Base-by-base conservation (phyloP, 306 rosid genomes). In the Hippophae rhamnoides region DNA sequence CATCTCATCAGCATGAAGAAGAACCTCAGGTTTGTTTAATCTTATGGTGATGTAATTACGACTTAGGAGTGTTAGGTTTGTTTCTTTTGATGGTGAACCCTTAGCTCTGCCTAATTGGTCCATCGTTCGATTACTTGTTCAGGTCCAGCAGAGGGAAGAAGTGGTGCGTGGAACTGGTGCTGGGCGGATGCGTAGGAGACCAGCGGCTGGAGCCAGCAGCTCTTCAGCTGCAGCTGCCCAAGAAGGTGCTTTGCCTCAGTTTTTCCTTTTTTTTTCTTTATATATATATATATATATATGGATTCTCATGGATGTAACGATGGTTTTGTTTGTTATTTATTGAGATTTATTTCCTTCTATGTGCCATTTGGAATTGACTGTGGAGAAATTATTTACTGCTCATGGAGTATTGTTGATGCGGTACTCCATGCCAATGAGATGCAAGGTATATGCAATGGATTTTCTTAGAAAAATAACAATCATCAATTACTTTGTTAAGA, bases 141-240 rank as follows among this genome's bases (percentile, higher is more conserved):
- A 92, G 99, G 86, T 79, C 69, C 93, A 79, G n/a, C 76, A 26
- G 69, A 69, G 89, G 63, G 97, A 88, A 72, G 69, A 84, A 18
- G 99, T 75, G 27, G 88, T 77, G 7, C 95, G 95, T n/a, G 85
- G 93, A 46, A 58, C 94, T 60, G 90, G 74, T 47, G 60, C 82
- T 68, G 79, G 89, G 25, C 86, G 99, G 46, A 92, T 92, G 97
- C 93, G 99, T 46, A 83, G 99, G 72, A 70, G 99, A 64, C 82
- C 79, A 0, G 88, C 86, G 64, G 74, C 95, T 40, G 96, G 86
- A 72, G 96, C 99, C 58, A 84, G 97, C 73, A 60, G 90, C 38
- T 92, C 95, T 0, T 72, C 93, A 8, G 85, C 82, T 1, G 77
- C 83, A 45, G 69, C 81, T 11, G 38, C 64, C n/a, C 72, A 56